phyloP scores from a whole-genome alignment of 176 grass and related monocot species.

The Urochloa ruziziensis region DNA sequence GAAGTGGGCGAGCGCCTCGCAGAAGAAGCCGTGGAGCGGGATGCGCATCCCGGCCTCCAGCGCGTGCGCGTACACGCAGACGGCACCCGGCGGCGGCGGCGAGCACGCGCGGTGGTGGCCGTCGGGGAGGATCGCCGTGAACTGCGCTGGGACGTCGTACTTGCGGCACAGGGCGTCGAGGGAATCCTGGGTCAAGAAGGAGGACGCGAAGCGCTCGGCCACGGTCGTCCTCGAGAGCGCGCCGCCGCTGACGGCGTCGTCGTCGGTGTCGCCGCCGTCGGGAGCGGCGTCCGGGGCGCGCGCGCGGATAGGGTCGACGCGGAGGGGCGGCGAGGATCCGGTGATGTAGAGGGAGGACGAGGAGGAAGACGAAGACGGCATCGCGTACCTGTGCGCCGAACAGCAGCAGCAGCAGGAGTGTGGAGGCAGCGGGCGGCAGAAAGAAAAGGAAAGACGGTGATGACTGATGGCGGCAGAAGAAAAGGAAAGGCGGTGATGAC shows the following conservation, averaged over 20 bases:
- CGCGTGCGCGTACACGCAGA: not conserved
- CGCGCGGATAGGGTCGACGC: not conserved
- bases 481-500: no score
- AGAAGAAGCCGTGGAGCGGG: conserved; percentile 22
- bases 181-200: not conserved
- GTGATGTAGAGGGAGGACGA: conserved; percentile 10
- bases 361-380: not conserved
- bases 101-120: conserved; percentile 9
- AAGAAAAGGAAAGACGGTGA: no score
- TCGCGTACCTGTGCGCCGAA: not conserved
- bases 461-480: no score
- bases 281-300: not conserved
- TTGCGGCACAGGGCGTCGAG: not conserved
- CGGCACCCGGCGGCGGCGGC: not conserved
- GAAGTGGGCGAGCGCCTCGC: conserved; percentile 12
- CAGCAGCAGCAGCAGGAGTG: not conserved
- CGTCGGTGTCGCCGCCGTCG: not conserved
- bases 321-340: not conserved
- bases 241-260: not conserved
- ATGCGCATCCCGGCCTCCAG: conserved; percentile 35
- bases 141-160: not conserved
- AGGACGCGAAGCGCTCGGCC: not conserved
- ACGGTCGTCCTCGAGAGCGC: not conserved
- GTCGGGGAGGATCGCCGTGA: not conserved
- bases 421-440: no score